Evolutionary conservation across 345 rosid species (phyloP), one percentile per base, ranked within the genome.

Genomic region (Citrus medica): DNA sequence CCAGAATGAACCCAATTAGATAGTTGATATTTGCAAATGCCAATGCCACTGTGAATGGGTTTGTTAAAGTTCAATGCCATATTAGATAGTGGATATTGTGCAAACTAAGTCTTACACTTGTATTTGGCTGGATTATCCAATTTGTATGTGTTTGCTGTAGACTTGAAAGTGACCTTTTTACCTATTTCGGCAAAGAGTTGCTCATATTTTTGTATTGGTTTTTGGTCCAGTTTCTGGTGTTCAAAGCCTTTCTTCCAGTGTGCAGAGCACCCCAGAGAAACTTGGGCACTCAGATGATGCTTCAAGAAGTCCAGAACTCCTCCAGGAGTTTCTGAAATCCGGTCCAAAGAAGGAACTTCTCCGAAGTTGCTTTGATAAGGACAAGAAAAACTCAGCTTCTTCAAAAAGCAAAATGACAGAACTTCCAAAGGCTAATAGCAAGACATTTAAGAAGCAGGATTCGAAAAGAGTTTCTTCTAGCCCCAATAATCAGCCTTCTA

Each of bases 341-440:
- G 89, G 86, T 72, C 82, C 82, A 14, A 87, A 75, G 83, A 87
- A 83, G 85, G 94, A 86, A 76, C 86, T 89, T 82, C 83, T 84
- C 37, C 83, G 76, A 76, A 74, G 73, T 80, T 89, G 84, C 79
- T 85, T 85, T 30, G 86, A 84, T 24, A 89, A 84, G 82, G 93
- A 82, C 51, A 84, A 85, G 81, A 89, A 86, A 80, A 87, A 85
- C 76, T 80, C 87, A 59, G 90, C 85, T 74, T 82, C 91, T 1
- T 86, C 90, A 4, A 90, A 89, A 87, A 73, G 91, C 89, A 94
- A 92, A 84, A 89, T 84, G 87, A 84, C 86, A 27, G 98, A 93
- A 83, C 70, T 80, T 78, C 67, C 78, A 6, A 93, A 82, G 85
- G 73, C 65, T 7, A 76, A 73, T 76, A 87, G 67, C 84, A 90